Evolutionary conservation across 768 basidiomycete species (phyloP).

Genomic region (Podaxis carcinomalis): DNA sequence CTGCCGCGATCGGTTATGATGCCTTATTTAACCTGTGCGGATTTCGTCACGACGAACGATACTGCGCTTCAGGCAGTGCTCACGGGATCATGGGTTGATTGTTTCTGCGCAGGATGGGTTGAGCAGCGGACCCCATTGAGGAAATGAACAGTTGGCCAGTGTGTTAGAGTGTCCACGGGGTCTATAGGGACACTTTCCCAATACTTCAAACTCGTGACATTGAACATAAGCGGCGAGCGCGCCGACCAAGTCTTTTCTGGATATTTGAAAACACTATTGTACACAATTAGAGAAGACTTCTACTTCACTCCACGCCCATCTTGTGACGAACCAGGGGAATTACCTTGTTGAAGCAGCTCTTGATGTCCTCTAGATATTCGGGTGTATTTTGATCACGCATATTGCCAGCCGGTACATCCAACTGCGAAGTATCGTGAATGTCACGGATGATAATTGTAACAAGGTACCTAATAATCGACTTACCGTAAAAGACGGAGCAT

Average conservation of each 20-base stretch:
- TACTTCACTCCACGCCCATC: background rate
- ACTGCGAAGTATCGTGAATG: conserved; percentile 19
- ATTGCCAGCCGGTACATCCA: conserved; percentile 71
- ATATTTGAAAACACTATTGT: background rate
- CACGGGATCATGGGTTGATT: conserved; percentile 83
- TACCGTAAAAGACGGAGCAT: conserved; percentile 73
- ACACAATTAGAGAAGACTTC: background rate
- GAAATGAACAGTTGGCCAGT: conserved; percentile 59
- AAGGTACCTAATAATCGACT: conserved; percentile 5
- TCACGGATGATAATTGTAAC: background rate
- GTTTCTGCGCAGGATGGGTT: conserved; percentile 42
- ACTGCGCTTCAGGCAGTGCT: conserved; percentile 76
- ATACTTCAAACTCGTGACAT: too few relatives aligned
- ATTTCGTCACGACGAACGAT: conserved; percentile 85
- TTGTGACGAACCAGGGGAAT: conserved; percentile 25
- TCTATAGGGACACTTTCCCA: background rate
- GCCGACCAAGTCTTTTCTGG: background rate
- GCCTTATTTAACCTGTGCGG: conserved; percentile 56
- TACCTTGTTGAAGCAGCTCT: conserved; percentile 33
- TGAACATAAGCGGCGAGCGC: too few relatives aligned
- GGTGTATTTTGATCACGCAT: conserved; percentile 71
- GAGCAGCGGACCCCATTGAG: conserved; percentile 73
- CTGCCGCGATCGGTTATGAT: conserved; percentile 58
- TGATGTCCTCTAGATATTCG: conserved; percentile 46
- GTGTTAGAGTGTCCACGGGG: conserved; percentile 30